Evolutionary conservation across 2,329 filamentous ascomycete genomes (phyloP), one percentile per base, ranked within the genome.

Genomic region (Colletotrichum lindemuthianum): DNA sequence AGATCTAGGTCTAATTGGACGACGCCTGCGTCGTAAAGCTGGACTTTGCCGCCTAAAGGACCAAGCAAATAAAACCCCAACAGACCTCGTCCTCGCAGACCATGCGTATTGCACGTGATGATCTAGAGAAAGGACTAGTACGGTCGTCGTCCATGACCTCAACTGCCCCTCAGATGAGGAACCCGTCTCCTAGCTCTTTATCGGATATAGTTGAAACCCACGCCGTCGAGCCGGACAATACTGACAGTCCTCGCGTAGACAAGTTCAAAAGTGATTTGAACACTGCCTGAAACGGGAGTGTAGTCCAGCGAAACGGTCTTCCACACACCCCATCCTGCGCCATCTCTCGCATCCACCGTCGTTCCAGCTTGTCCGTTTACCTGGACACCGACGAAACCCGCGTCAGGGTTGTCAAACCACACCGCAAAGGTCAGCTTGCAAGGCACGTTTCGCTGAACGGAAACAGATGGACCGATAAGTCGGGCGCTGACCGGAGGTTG

Each of bases 301-400:
- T 64, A 60, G 8, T 64, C 56, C 49, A 64, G 37, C 1, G 49
- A 37, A 11, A 34, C 33, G 10, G 36, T 6, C 48, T 63, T 63
- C 60, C 48, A 63, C 10, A 59, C 12, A 1, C 48, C 55, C 60
- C 55, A 63, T n/a, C 60, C 55, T 6, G 41, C 55, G 8, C 10
- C 48, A 9, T 63, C 60, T 13, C 60, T 41, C 12, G 48, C 55
- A 47, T 63, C 48, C 0, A 63, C 6, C 2, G 55, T 63, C 34
- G 41, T 59, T 8, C n/a, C 8, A 1, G 55, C 53, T 7, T 39
- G 12, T 2, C 55, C 55, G 4, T 59, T 52, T 24, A 63, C 40
- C 41, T 10, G n/a, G 7, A 59, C 37, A 7, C 55, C 55, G 9
- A 59, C 39, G 9, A 63, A 59, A 5, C 60, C 48, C 3, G 60